Percentiles rank a stretch among this genome's conserved stretches.
Conservation (phyloP, 768 basidiomycete species). For the button mushroom (Agaricus bisporus) region DNA sequence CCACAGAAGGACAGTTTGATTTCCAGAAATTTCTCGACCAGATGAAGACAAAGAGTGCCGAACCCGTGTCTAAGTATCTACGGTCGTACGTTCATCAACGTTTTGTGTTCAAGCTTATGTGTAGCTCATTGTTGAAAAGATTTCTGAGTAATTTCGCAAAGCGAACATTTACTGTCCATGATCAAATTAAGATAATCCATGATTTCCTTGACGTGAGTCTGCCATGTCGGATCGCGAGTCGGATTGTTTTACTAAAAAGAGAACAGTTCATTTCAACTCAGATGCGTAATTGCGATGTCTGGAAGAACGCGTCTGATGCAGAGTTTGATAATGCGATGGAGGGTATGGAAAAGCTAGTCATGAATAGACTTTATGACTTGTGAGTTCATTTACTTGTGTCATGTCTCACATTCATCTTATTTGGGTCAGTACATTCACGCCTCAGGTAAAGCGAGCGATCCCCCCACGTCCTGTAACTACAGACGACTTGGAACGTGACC, state of each 20-base stretch:
- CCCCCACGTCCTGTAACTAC: slow-evolving; percentile 78
- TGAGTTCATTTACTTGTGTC: slow-evolving; percentile 33
- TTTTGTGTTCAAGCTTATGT: not conserved
- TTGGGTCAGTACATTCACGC: slow-evolving; percentile 78
- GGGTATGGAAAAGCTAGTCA: slow-evolving; percentile 99
- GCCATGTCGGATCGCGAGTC: not conserved
- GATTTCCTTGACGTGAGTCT: slow-evolving; percentile 79
- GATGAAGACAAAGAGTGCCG: slow-evolving; percentile 82
- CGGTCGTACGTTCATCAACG: slow-evolving; percentile 69
- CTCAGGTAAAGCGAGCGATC: slow-evolving; percentile 59
- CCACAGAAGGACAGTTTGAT: slow-evolving; percentile 61
- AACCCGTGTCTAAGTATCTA: slow-evolving; percentile 91
- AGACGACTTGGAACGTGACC: slow-evolving; percentile 96
- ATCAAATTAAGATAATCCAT: slow-evolving; percentile 93
- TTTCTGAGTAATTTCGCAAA: slow-evolving; percentile 93
- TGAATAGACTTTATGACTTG: slow-evolving; percentile 97
- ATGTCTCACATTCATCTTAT: not conserved
- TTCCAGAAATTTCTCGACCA: slow-evolving; percentile 95
- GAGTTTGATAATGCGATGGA: slow-evolving; percentile 98
- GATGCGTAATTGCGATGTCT: slow-evolving; percentile 82
- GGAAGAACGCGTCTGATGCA: slow-evolving; percentile 68
- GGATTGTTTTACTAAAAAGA: not conserved
- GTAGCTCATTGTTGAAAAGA: slow-evolving; percentile 33
- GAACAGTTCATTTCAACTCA: slow-evolving; percentile 79
- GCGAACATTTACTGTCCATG: slow-evolving; percentile 83